phyloP scores from a whole-genome alignment of 2,329 filamentous ascomycete genomes.

The Rhinocladiella similis region DNA sequence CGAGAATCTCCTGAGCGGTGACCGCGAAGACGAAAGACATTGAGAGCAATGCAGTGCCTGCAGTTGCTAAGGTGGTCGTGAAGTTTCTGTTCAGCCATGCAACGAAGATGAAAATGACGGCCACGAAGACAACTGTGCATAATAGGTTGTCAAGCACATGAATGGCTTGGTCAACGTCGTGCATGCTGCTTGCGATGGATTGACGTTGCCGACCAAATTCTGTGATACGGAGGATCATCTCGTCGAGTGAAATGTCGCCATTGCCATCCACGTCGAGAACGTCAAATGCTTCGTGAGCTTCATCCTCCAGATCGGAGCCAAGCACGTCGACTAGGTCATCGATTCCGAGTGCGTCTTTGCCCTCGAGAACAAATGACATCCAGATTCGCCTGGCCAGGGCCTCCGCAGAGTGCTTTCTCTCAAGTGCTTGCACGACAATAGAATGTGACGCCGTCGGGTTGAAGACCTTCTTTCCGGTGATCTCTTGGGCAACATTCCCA shows the following conservation, averaged over 20 bases:
- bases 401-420: conserved; percentile 80
- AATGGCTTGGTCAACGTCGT: conserved; percentile 94
- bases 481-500: conserved; percentile 89
- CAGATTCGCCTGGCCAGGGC: conserved; percentile 92
- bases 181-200: conserved; percentile 88
- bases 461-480: conserved; percentile 93
- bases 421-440: conserved; percentile 82
- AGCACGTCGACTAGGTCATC: conserved; percentile 90
- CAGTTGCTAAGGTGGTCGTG: conserved; percentile 80
- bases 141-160: conserved; percentile 86
- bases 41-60: conserved; percentile 87
- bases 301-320: conserved; percentile 67
- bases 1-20: conserved; percentile 92
- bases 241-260: conserved; percentile 90
- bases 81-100: conserved; percentile 88
- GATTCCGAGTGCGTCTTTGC: conserved; percentile 71
- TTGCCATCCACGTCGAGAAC: conserved; percentile 84
- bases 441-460: conserved; percentile 89
- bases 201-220: conserved; percentile 85
- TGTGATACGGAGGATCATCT: conserved; percentile 86
- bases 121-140: conserved; percentile 74
- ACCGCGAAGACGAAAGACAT: conserved; percentile 95
- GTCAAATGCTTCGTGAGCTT: conserved; percentile 83
- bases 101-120: conserved; percentile 83
- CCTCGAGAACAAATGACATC: conserved; percentile 97